phyloP scores from a whole-genome alignment of 331 rosid genomes.

The Malus hybrid region DNA sequence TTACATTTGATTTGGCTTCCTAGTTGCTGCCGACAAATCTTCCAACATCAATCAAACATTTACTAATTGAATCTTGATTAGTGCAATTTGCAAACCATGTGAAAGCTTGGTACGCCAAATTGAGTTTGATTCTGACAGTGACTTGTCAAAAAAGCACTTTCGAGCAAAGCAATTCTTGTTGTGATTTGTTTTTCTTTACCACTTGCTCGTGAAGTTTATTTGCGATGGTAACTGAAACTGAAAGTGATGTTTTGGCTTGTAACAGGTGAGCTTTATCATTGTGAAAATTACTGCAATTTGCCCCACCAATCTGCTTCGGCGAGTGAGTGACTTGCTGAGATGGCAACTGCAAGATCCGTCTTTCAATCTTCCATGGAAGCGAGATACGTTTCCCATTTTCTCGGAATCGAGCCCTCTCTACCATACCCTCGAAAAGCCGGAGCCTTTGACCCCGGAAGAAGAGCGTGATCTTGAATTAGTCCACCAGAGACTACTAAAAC shows the following conservation, averaged over 20 bases:
- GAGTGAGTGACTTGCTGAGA: constrained; percentile 69
- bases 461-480: constrained; percentile 54
- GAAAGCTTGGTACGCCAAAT: too few relatives aligned
- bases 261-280: constrained; percentile 63
- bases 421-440: constrained; percentile 53
- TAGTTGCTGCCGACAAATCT: too few relatives aligned
- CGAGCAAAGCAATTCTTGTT: background rate
- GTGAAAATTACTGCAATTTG: constrained; percentile 83
- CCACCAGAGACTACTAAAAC: constrained; percentile 38
- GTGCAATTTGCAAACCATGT: too few relatives aligned
- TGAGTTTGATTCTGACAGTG: too few relatives aligned
- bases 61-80: too few relatives aligned
- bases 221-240: background rate
- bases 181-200: background rate
- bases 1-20: background rate
- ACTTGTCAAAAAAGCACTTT: too few relatives aligned
- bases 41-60: too few relatives aligned
- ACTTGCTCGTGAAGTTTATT: background rate
- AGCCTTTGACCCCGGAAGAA: constrained; percentile 48
- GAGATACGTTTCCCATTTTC: constrained; percentile 55
- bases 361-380: constrained; percentile 70
- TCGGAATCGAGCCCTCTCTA: constrained; percentile 54
- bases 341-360: constrained; percentile 74
- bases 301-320: constrained; percentile 54
- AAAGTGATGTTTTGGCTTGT: background rate